Base-by-base conservation (phyloP, 208 protist genomes). In the Acanthamoeba lenticulata region DNA sequence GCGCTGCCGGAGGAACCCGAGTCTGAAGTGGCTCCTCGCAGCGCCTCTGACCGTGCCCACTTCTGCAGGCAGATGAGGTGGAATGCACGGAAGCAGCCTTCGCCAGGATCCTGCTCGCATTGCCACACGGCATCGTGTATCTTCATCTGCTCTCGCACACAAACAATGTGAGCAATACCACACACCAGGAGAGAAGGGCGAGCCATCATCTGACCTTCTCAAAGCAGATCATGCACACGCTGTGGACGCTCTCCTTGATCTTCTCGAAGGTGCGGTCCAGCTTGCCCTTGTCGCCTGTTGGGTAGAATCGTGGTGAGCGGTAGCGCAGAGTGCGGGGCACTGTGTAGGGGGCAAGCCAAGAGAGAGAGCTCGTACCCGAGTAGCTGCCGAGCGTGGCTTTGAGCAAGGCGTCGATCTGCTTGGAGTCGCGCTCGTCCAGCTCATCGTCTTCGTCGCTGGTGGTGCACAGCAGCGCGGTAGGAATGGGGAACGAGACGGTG, bases 161-260 rank as follows among this genome's bases (percentile, higher is more conserved):
- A 38, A 5, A n/a, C 11, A 11, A n/a, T 38, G 19, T 5, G 5
- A 36, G 32, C 24, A 21, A 19, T 21, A 72, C 32, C 67, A 27
- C 62, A 24, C 24, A 11, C 24, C 11, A n/a, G 5, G 32, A 72
- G 62, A n/a, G 32, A 24, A 36, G 5, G 6, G 5, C 7, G 62
- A 72, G 32, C 5, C 27, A 24, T 38, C 29, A 72, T 2, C 57
- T n/a, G 4, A 65, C 57, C 79, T 88, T 88, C 79, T 88, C 47
- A 57, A 88, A 88, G 29, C 79, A 88, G 36, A 88, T 88, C 79
- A 88, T 88, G 36, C 79, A 88, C 79, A 88, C 40, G 15, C n/a
- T 60, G 79, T 88, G 40, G 17, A 60, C 79, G 24, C 45, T 88
- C n/a, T 88, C 79, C 1, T 29, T 60, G 13, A 88, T 88, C 79